Evolutionary conservation across 108 stramenopile genomes (phyloP).

Genomic region (Stephanodiscus triporus): DNA sequence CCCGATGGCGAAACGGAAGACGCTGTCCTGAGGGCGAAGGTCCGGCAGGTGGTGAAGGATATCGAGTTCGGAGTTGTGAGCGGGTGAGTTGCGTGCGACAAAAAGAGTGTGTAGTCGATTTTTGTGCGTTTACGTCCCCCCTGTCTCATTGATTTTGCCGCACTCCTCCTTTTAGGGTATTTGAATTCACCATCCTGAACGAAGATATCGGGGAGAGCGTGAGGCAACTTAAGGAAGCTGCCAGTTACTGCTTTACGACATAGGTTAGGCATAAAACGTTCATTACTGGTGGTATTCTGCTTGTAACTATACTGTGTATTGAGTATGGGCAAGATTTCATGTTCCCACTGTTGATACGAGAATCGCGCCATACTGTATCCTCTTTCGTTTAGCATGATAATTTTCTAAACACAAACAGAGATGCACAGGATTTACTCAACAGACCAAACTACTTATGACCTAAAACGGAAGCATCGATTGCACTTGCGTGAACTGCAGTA

Average conservation of each 20-base stretch:
- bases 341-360: background rate
- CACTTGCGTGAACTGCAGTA: too few species aligned
- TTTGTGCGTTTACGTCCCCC: too few species aligned
- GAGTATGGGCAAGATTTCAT: background rate
- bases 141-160: background rate
- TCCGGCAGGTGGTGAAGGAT: conserved; percentile 73
- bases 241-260: conserved; percentile 70
- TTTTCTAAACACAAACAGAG: too few species aligned
- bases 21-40: conserved; percentile 54
- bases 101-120: too few species aligned
- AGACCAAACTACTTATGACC: too few species aligned
- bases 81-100: conserved; percentile 43
- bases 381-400: too few species aligned
- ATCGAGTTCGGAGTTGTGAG: conserved; percentile 83
- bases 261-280: conserved; percentile 1
- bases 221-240: conserved; percentile 66
- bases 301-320: background rate
- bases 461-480: too few species aligned
- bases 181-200: conserved; percentile 88
- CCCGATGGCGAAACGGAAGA: conserved; percentile 73
- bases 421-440: too few species aligned
- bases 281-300: background rate
- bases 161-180: conserved; percentile 31
- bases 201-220: conserved; percentile 68
- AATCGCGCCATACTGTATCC: too few species aligned